These are phyloP conservation scores for Picochlorum sp. DNA, from an alignment of 139 green algal genomes.

Conservation along the genomic window DNA sequence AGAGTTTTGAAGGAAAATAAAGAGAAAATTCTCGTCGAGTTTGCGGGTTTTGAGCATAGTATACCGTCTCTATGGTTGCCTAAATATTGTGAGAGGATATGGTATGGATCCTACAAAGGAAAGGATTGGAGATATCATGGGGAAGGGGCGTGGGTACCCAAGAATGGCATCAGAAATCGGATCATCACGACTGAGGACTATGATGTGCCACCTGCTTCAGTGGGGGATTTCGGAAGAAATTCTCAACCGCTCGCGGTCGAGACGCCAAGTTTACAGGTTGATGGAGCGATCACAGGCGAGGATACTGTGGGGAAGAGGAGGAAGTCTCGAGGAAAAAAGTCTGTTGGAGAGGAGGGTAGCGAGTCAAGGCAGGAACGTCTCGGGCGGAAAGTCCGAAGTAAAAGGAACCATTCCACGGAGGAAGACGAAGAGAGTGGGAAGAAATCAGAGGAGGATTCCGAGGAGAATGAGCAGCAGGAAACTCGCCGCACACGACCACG, in stretches of 20 bases:
- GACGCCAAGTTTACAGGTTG: neutral
- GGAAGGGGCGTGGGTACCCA: constrained; percentile 66
- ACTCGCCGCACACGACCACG: constrained; percentile 11
- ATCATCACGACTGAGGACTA: neutral
- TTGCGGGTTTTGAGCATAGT: constrained; percentile 37
- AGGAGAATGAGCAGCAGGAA: constrained; percentile 1
- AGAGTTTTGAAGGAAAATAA: constrained; percentile 38
- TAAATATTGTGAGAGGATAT: constrained; percentile 52
- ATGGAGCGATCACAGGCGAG: neutral
- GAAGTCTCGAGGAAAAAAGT: constrained; percentile 2
- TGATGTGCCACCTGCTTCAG: neutral
- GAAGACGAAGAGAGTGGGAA: constrained; percentile 1
- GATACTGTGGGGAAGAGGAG: neutral
- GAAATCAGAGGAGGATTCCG: neutral
- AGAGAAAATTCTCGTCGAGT: constrained; percentile 40
- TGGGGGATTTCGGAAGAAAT: neutral
- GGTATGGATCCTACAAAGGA: constrained; percentile 68
- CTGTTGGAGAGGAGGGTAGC: neutral
- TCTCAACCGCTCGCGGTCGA: neutral
- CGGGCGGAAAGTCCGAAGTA: neutral
- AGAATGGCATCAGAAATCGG: constrained; percentile 5
- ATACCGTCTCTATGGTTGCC: constrained; percentile 42
- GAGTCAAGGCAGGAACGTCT: neutral
- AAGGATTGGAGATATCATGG: constrained; percentile 69
- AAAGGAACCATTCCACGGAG: neutral